Evolutionary conservation across 164 flowering plant genomes (phyloP), one percentile per base, ranked within the genome.

Genomic region (Umbellularia californica): DNA sequence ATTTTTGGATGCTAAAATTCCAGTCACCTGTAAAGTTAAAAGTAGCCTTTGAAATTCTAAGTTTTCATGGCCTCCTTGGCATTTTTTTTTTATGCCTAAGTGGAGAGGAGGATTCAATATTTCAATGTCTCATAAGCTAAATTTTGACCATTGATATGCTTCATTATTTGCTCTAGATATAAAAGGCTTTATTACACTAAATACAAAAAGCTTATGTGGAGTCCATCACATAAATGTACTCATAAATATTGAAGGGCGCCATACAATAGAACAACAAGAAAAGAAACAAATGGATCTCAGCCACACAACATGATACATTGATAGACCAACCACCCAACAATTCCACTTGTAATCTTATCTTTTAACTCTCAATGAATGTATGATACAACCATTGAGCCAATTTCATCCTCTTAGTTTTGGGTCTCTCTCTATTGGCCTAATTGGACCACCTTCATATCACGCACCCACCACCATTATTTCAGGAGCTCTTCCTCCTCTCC

Each of bases 381-480:
- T 15, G 69, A 66, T 66, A 5, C 69, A 66, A 5, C 30, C 12
- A 55, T 23, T 4, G 5, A 3, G 67, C 15, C 28, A 64, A 11
- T 24, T 64, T 13, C 47, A 14, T 30, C 19, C 69, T 67, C 69
- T 19, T 27, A 5, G 4, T 55, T 55, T 55, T 55, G 60, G 15
- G 20, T 55, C 20, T 55, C 60, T 55, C 7, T 15, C 60, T 14
- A 55, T 20, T 0, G 19, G 60, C 69, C 13, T 3, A 27, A 9
- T 5, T 13, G 69, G 69, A 66, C 69, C 47, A 66, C 69, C 41
- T 11, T 66, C 41, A 15, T 66, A 17, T 30, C 20, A 28, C 33
- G 69, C 17, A 30, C 69, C 69, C 19, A 15, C 50, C 69, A 28
- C n/a, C 69, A 66, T 66, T 66, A 66, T 66, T 66, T 66, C 22